phyloP scores from a whole-genome alignment of 2,329 filamentous ascomycete genomes.

The Xylariaceae sp. region DNA sequence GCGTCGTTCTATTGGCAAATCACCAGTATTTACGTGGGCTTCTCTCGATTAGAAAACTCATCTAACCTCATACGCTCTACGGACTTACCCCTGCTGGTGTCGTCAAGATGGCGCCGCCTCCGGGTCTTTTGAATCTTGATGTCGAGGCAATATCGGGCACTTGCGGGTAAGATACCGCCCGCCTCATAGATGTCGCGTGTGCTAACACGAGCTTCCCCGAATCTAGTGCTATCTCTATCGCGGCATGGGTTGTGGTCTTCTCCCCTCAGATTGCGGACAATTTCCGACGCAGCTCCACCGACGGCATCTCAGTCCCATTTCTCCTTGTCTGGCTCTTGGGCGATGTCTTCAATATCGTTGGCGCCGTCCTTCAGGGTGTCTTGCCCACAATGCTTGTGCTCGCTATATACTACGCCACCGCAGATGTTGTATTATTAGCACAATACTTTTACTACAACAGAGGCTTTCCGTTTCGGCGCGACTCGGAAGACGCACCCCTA shows the following conservation, averaged over 20 bases:
- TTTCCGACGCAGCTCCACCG: constrained; percentile 76
- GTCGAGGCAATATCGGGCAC: constrained; percentile 90
- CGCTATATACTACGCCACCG: constrained; percentile 89
- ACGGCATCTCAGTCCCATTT: constrained; percentile 86
- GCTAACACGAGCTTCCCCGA: constrained; percentile 8
- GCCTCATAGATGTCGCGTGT: background rate
- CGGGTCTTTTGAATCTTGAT: constrained; percentile 62
- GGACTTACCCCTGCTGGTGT: background rate
- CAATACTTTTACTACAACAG: constrained; percentile 96
- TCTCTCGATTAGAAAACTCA: background rate
- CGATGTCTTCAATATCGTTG: constrained; percentile 94
- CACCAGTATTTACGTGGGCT: too few relatives aligned
- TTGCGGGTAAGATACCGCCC: constrained; percentile 56
- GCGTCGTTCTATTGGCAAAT: background rate
- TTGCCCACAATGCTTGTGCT: constrained; percentile 91
- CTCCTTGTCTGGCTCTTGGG: constrained; percentile 88
- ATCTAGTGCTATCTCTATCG: constrained; percentile 82
- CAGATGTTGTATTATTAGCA: constrained; percentile 77
- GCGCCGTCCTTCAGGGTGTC: constrained; percentile 85
- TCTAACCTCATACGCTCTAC: background rate
- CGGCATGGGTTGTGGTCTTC: constrained; percentile 97
- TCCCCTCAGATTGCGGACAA: constrained; percentile 96
- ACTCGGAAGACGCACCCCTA: constrained; percentile 36
- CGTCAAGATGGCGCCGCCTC: constrained; percentile 47
- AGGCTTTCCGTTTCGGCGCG: constrained; percentile 65